Evolutionary conservation across 2,329 filamentous ascomycete genomes (phyloP).

Genomic region (Hypoxylon rubiginosum): DNA sequence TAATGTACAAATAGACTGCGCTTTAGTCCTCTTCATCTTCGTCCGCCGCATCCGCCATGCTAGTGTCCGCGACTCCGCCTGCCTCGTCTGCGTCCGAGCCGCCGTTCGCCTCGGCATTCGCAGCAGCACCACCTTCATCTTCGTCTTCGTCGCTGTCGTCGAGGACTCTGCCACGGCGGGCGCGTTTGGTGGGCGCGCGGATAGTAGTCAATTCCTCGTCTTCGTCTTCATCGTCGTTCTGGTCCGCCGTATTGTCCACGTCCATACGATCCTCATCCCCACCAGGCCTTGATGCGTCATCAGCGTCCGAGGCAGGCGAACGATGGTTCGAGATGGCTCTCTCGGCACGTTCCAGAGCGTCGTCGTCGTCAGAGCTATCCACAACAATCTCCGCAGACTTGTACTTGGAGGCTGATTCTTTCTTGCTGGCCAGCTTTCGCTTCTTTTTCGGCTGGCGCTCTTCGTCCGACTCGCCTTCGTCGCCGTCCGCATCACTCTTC

Average conservation of each 20-base stretch:
- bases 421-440: conserved; percentile 65
- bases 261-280: conserved; percentile 64
- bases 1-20: conserved; percentile 36
- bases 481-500: conserved; percentile 70
- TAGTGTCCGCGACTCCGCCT: conserved; percentile 48
- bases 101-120: conserved; percentile 29
- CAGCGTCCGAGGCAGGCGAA: conserved; percentile 48
- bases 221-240: conserved; percentile 66
- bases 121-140: conserved; percentile 50
- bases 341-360: conserved; percentile 62
- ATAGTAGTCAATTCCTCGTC: conserved; percentile 59
- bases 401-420: conserved; percentile 74
- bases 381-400: conserved; percentile 89
- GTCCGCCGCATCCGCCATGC: conserved; percentile 53
- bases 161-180: conserved; percentile 65
- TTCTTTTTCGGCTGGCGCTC: conserved; percentile 73
- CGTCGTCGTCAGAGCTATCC: conserved; percentile 71
- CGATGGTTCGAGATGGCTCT: conserved; percentile 54
- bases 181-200: conserved; percentile 60
- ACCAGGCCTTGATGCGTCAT: conserved; percentile 49
- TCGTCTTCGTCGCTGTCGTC: conserved; percentile 69
- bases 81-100: conserved; percentile 40
- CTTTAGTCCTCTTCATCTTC: conserved; percentile 51
- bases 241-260: conserved; percentile 59
- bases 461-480: conserved; percentile 63